Evolutionary conservation across 2,329 filamentous ascomycete genomes (phyloP).

Genomic region (Thelonectria olida): DNA sequence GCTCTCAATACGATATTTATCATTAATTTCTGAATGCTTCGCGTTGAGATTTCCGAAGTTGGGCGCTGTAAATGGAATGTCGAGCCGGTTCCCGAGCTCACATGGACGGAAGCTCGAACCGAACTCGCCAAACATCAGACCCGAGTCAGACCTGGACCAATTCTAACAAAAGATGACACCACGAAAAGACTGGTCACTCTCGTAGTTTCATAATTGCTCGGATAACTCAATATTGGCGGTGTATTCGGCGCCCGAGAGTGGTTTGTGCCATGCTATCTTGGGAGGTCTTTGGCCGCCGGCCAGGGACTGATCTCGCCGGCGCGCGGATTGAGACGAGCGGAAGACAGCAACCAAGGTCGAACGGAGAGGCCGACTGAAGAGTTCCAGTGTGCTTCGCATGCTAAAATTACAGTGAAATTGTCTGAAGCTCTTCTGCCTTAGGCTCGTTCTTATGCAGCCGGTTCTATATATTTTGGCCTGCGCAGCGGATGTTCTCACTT

Average conservation of each 20-base stretch:
- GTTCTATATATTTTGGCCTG: too few relatives aligned
- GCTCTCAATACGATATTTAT: neutral
- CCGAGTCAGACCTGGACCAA: constrained; percentile 24
- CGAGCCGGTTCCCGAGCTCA: neutral
- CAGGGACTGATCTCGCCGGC: neutral
- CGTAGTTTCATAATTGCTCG: too few relatives aligned
- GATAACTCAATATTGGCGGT: neutral
- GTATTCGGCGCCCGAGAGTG: neutral
- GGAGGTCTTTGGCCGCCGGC: neutral
- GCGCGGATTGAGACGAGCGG: neutral
- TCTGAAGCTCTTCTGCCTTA: too few relatives aligned
- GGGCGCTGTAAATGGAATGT: neutral
- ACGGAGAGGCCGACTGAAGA: too few relatives aligned
- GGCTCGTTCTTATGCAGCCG: too few relatives aligned
- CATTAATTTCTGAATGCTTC: neutral
- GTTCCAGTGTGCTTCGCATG: too few relatives aligned
- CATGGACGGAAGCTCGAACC: constrained; percentile 1
- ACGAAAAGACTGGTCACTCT: neutral
- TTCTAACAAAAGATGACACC: constrained; percentile 5
- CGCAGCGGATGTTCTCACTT: too few relatives aligned
- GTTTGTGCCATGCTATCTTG: neutral
- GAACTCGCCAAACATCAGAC: neutral
- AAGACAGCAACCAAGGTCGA: neutral
- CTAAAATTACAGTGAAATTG: too few relatives aligned
- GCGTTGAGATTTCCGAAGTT: neutral